Evolutionary conservation across 2,329 filamentous ascomycete genomes (phyloP), one percentile per base, ranked within the genome.

Genomic region (Myriosclerotinia scirpicola): DNA sequence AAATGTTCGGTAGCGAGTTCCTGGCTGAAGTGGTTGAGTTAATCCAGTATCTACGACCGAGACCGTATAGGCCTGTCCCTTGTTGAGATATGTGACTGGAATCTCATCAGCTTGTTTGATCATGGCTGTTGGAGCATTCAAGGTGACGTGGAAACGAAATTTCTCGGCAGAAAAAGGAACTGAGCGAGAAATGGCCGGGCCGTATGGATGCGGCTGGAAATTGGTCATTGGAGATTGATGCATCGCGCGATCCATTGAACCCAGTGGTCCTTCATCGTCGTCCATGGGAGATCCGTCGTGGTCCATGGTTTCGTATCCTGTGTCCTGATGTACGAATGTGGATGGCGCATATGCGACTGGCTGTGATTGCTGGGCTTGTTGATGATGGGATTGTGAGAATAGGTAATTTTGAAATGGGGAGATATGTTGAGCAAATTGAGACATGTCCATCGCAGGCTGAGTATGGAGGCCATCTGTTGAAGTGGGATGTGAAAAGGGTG

Each of bases 91-190:
- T 0, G 94, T 97, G n/a, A 98, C 87, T 0, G 95, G 95, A 34
- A 98, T 96, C 77, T 98, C 94, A 68, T 96, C 90, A 1, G 87
- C 80, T 69, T 93, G 88, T 77, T 91, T 96, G 75, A 96, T 90
- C 95, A 98, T 99, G 9, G 95, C 95, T 0, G 95, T 99, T 3
- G 94, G 93, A 1, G 95, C 94, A 77, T 96, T 96, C 55, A 99
- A 80, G 0, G 92, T 95, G 61, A 92, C 90, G 76, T 95, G 91
- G 76, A 92, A 98, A 52, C 95, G 91, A 76, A 97, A 97, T 75
- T 89, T 90, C 73, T 91, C 88, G 12, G 83, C 84, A 0, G 82
- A 82, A 1, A 82, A 73, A 7, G 85, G 85, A 44, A 87, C 76
- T 1, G 78, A 76, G 42, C 82, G 78, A 22, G 78, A 72, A 74